These are phyloP conservation scores for Ceratocystis smalleyi DNA, from an alignment of 2,329 filamentous ascomycete species.

Conservation along the genomic window DNA sequence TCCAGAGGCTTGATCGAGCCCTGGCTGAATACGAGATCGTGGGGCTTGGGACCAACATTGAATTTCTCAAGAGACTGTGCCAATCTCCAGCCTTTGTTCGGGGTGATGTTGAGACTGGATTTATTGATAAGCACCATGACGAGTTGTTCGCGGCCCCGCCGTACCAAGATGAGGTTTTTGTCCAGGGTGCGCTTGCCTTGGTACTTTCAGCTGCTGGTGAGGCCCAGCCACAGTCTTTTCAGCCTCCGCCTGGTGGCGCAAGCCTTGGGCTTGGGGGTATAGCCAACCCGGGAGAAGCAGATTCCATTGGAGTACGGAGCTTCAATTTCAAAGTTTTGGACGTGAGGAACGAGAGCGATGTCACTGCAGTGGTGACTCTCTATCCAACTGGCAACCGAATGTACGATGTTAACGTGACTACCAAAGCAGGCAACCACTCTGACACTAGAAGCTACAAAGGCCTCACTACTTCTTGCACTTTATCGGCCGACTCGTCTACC, in stretches of 20 bases:
- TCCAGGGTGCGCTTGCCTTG: slow-evolving; percentile 62
- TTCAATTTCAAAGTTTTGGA: slow-evolving; percentile 4
- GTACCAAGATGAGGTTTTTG: slow-evolving; percentile 58
- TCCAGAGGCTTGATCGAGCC: slow-evolving; percentile 66
- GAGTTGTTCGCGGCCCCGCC: slow-evolving; percentile 55
- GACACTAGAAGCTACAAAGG: neutral
- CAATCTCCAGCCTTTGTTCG: slow-evolving; percentile 65
- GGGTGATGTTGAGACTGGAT: slow-evolving; percentile 87
- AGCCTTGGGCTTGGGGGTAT: neutral
- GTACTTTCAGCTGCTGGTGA: neutral
- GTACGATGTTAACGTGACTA: neutral
- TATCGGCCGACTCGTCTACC: slow-evolving; percentile 19
- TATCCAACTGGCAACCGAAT: neutral
- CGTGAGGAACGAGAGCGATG: neutral
- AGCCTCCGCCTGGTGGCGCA: neutral
- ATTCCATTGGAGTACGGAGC: slow-evolving; percentile 4
- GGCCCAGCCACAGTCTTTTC: neutral
- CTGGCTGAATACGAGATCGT: slow-evolving; percentile 84
- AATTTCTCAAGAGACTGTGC: slow-evolving; percentile 84
- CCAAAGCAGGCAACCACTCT: neutral
- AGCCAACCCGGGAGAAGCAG: neutral
- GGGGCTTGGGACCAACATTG: slow-evolving; percentile 85
- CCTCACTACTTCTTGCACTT: neutral
- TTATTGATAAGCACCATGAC: slow-evolving; percentile 74
- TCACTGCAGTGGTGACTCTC: neutral